Evolutionary conservation across 1,284 basidiomycete genomes (phyloP).

Genomic region (Melampsora abietis-canadensis): DNA sequence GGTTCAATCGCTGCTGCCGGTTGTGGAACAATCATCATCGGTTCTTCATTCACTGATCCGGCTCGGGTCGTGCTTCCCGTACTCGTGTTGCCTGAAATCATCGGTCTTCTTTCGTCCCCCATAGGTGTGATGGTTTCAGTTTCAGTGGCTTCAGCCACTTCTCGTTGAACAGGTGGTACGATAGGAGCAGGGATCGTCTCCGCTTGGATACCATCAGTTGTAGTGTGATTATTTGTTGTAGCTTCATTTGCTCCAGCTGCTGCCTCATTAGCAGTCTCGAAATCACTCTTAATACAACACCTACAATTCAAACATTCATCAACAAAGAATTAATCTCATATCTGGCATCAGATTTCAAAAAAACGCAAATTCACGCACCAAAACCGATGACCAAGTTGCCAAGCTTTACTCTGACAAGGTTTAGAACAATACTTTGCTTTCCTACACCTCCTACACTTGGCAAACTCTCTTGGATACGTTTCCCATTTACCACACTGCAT

Average conservation of each 20-base stretch:
- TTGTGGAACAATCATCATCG: background rate
- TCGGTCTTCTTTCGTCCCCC: background rate
- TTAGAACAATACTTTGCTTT: conserved; percentile 99
- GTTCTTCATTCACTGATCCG: conserved; percentile 2
- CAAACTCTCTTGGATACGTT: conserved; percentile 86
- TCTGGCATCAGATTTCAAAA: background rate
- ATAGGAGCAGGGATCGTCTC: conserved; percentile 10
- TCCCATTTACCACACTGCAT: conserved; percentile 98
- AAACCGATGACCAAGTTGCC: conserved; percentile 91
- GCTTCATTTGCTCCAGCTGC: conserved; percentile 2
- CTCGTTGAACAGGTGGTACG: background rate
- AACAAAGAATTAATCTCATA: background rate
- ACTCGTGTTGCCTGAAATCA: background rate
- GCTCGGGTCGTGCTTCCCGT: background rate
- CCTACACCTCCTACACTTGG: conserved; percentile 89
- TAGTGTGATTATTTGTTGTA: background rate
- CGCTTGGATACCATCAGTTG: background rate
- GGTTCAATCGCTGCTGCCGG: background rate
- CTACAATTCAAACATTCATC: background rate
- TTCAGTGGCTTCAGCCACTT: background rate
- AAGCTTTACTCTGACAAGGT: conserved; percentile 93
- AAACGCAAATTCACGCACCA: conserved; percentile 49
- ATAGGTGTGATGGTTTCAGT: background rate
- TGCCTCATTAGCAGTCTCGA: conserved; percentile 7
- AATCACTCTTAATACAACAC: conserved; percentile 15